Conservation (phyloP, 2,329 filamentous ascomycete genomes). For the Penicillium sclerotigenum region DNA sequence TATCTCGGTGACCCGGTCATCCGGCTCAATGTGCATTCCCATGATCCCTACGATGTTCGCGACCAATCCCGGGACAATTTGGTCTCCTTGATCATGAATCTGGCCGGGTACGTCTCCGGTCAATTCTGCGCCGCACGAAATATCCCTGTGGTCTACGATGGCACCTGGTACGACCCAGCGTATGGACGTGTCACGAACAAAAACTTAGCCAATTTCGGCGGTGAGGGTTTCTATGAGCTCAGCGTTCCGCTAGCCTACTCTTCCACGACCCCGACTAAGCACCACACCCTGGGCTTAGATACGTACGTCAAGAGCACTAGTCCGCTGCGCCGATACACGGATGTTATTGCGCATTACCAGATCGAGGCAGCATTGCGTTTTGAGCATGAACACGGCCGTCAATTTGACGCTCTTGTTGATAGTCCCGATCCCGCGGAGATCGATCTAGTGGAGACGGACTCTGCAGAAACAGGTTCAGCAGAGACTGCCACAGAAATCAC, state of each 20-base stretch:
- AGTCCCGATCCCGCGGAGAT: constrained; percentile 2
- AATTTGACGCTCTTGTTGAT: constrained; percentile 36
- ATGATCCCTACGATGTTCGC: constrained; percentile 37
- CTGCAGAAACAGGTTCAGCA: not conserved
- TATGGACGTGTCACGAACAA: constrained; percentile 38
- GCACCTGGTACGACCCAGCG: constrained; percentile 40
- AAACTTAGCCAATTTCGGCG: constrained; percentile 44
- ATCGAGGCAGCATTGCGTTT: constrained; percentile 60
- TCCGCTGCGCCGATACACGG: constrained; percentile 59
- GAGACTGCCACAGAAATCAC: not conserved
- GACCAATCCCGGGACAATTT: constrained; percentile 41
- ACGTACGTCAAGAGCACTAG: constrained; percentile 59
- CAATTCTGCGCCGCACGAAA: constrained; percentile 38
- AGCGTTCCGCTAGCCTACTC: constrained; percentile 42
- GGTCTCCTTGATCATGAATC: constrained; percentile 53
- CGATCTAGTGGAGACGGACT: not conserved
- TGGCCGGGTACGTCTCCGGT: constrained; percentile 45
- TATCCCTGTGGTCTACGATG: constrained; percentile 37
- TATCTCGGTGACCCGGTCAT: constrained; percentile 45
- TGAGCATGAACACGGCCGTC: constrained; percentile 48
- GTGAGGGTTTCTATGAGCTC: constrained; percentile 37
- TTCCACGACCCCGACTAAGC: constrained; percentile 48
- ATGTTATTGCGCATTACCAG: constrained; percentile 63
- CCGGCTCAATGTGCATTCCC: constrained; percentile 26
- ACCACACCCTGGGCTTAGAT: constrained; percentile 51